Evolutionary conservation across 441 rosid species (phyloP).

Genomic region (Rhodomyrtus psidioides): DNA sequence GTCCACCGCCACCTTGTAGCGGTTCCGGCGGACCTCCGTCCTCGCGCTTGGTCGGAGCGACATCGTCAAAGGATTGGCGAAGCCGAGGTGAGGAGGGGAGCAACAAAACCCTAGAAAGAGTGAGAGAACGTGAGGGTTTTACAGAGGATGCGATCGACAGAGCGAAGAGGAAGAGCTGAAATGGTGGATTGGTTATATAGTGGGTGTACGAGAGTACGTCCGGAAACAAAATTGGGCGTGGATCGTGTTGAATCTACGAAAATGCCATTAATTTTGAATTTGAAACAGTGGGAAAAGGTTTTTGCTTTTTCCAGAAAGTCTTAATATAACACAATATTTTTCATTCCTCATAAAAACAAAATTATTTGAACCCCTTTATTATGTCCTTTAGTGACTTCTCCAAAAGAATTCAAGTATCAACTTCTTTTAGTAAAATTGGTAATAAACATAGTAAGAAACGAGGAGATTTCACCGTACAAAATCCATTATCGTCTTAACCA

Average conservation of each 20-base stretch:
- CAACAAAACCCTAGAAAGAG: neutral
- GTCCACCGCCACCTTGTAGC: conserved; percentile 85
- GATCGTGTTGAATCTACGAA: conserved; percentile 13
- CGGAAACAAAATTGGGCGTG: conserved; percentile 3
- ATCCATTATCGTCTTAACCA: neutral
- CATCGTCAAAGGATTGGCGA: conserved; percentile 22
- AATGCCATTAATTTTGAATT: conserved; percentile 20
- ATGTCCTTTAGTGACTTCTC: neutral
- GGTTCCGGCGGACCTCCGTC: conserved; percentile 69
- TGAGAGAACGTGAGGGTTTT: neutral
- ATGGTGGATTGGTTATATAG: neutral
- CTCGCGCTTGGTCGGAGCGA: conserved; percentile 78
- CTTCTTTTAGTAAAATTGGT: neutral
- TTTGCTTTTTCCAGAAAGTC: neutral
- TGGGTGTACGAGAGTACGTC: neutral
- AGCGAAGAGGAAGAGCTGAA: neutral
- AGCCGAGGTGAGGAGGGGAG: neutral
- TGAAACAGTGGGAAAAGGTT: neutral
- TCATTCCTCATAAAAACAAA: neutral
- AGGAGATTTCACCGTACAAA: neutral
- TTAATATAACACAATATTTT: neutral
- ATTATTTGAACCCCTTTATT: neutral
- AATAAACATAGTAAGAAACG: neutral
- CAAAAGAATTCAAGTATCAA: neutral
- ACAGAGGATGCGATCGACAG: neutral